A percentile compares a stretch with the other conserved stretches of the same genome.
Evolutionary conservation across 306 rosid genomes (phyloP).

Genomic region (Canavalia gladiata): DNA sequence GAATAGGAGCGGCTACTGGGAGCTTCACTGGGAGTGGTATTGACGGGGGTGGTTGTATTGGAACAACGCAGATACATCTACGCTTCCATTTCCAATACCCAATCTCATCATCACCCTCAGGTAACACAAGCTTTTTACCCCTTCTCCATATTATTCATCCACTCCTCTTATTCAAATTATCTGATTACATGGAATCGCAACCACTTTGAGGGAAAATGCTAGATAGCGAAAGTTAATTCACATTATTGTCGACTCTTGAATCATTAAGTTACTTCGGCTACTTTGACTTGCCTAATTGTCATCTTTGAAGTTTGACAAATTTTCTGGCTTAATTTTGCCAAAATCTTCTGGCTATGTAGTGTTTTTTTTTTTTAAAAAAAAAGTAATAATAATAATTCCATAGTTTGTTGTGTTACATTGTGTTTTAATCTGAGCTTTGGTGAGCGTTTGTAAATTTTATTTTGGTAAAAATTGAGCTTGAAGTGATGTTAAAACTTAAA

Average conservation of each 20-base stretch:
- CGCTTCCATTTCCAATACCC: conserved; percentile 61
- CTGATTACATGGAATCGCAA: not conserved
- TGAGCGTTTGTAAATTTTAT: not conserved
- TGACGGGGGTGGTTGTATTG: conserved; percentile 69
- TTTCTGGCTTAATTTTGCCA: not conserved
- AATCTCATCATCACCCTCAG: conserved; percentile 59
- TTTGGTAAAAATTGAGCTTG: not conserved
- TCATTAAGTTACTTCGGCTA: not conserved
- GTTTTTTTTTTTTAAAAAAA: not conserved
- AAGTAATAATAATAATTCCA: not conserved
- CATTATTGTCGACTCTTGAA: not conserved
- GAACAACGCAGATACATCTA: conserved; percentile 79
- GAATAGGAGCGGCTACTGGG: conserved; percentile 84
- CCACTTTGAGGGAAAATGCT: not conserved
- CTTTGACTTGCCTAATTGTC: not conserved
- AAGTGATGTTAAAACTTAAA: not conserved
- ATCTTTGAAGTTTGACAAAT: not conserved
- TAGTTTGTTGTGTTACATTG: not conserved
- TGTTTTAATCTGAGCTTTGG: not conserved
- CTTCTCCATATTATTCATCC: not conserved
- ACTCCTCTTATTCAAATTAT: not conserved
- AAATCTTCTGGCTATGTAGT: not conserved
- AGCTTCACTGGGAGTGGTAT: conserved; percentile 72
- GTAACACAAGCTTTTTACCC: conserved; percentile 31
- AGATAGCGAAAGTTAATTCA: not conserved